phyloP scores from a whole-genome alignment of 2,329 filamentous ascomycete genomes.

The Fusarium pininemorale region DNA sequence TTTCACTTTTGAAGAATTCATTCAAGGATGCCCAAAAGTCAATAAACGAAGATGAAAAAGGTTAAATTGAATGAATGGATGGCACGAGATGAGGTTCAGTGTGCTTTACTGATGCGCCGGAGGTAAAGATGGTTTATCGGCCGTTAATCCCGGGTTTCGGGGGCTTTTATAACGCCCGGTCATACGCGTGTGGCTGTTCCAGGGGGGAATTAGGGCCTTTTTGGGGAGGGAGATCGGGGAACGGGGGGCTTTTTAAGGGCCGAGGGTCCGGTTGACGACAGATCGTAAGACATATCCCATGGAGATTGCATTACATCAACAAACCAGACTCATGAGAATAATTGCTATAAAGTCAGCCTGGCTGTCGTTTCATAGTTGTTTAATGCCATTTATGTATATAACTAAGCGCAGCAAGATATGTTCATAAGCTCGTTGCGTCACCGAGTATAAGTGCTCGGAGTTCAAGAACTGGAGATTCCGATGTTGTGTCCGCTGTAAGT shows the following conservation, averaged over 20 bases:
- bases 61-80: neutral
- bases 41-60: neutral
- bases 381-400: rapidly evolving
- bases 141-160: conserved; percentile 32
- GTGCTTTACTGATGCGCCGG: neutral
- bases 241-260: neutral
- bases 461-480: neutral
- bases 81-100: neutral
- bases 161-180: conserved; percentile 14
- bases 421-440: neutral
- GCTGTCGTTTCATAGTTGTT: rapidly evolving
- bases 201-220: neutral
- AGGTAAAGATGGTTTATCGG: conserved; percentile 4
- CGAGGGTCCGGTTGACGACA: neutral
- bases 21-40: neutral
- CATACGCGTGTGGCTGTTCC: neutral
- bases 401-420: neutral
- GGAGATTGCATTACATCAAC: neutral
- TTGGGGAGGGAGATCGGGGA: neutral
- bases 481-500: neutral
- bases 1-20: neutral
- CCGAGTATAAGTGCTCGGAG: neutral
- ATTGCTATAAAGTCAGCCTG: neutral
- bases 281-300: neutral
- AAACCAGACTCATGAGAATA: neutral